A percentile compares a stretch with the other conserved stretches of the same genome.
Conservation (phyloP, 371 early-diverging fungal genomes). For the Zychaea mexicana region DNA sequence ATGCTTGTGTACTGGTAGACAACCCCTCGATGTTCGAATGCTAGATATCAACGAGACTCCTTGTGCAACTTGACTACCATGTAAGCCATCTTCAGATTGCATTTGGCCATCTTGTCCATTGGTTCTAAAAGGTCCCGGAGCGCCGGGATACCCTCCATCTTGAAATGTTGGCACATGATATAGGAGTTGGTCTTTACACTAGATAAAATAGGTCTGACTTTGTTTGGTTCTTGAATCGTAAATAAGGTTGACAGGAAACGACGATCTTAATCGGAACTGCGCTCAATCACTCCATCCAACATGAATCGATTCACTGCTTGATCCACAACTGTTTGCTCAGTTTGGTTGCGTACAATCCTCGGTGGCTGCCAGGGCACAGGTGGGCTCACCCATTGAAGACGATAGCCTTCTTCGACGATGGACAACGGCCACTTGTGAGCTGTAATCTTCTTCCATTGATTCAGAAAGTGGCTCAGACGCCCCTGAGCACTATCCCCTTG, state of each 20-base stretch:
- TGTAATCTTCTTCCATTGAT: neutral
- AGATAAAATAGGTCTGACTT: slow-evolving; percentile 10
- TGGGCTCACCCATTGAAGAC: neutral
- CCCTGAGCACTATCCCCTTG: neutral
- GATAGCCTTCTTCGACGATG: neutral
- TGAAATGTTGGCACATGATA: slow-evolving; percentile 2
- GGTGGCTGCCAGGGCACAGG: neutral
- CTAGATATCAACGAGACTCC: too few relatives aligned
- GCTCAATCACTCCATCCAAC: neutral
- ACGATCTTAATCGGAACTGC: neutral
- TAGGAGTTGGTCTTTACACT: slow-evolving; percentile 1
- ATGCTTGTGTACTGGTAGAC: too few relatives aligned
- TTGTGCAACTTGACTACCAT: too few relatives aligned
- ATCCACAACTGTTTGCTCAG: too few relatives aligned
- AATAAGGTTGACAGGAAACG: neutral
- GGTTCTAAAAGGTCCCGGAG: too few relatives aligned
- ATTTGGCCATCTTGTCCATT: slow-evolving; percentile 14
- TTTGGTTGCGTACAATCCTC: neutral
- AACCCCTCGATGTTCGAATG: too few relatives aligned
- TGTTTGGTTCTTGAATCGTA: slow-evolving; percentile 7
- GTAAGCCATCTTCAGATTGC: slow-evolving; percentile 5
- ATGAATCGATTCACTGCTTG: neutral
- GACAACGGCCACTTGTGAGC: neutral
- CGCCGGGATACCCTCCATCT: slow-evolving; percentile 10
- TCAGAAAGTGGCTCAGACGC: neutral